Evolutionary conservation across 176 grass and related monocot species (phyloP).

Genomic region (Dendrocalamus sinicus): DNA sequence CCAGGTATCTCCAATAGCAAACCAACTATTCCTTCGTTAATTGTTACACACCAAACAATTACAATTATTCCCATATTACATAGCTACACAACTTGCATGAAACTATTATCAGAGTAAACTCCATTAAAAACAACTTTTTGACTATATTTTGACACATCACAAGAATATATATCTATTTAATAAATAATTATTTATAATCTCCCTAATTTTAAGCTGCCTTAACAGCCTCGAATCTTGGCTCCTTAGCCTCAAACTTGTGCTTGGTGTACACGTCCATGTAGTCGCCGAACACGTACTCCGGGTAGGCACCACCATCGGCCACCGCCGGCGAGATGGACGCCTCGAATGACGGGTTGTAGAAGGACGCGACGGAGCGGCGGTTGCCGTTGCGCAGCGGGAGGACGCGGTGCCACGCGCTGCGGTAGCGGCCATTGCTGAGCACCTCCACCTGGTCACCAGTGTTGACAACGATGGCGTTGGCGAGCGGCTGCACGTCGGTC

Average conservation of each 20-base stretch:
- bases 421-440: slow-evolving; percentile 63
- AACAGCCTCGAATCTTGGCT: slow-evolving; percentile 58
- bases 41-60: background rate
- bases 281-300: slow-evolving; percentile 52
- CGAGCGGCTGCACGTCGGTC: slow-evolving; percentile 63
- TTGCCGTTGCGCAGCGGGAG: slow-evolving; percentile 63
- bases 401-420: slow-evolving; percentile 72
- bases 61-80: background rate
- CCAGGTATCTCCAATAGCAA: background rate
- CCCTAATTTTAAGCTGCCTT: slow-evolving; percentile 22
- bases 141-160: background rate
- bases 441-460: slow-evolving; percentile 80
- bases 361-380: slow-evolving; percentile 63
- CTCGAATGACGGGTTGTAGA: slow-evolving; percentile 57
- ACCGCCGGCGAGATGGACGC: slow-evolving; percentile 50
- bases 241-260: slow-evolving; percentile 61
- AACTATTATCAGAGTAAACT: background rate
- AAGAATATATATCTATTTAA: background rate
- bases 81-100: background rate
- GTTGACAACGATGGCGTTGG: slow-evolving; percentile 67
- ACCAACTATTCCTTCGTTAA: background rate
- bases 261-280: slow-evolving; percentile 70
- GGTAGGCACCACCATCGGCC: slow-evolving; percentile 21
- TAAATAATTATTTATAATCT: background rate
- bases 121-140: background rate